Percentiles rank a stretch among this genome's conserved stretches.
phyloP scores from a whole-genome alignment of 2,329 filamentous ascomycete species.

The Neurospora sp. region DNA sequence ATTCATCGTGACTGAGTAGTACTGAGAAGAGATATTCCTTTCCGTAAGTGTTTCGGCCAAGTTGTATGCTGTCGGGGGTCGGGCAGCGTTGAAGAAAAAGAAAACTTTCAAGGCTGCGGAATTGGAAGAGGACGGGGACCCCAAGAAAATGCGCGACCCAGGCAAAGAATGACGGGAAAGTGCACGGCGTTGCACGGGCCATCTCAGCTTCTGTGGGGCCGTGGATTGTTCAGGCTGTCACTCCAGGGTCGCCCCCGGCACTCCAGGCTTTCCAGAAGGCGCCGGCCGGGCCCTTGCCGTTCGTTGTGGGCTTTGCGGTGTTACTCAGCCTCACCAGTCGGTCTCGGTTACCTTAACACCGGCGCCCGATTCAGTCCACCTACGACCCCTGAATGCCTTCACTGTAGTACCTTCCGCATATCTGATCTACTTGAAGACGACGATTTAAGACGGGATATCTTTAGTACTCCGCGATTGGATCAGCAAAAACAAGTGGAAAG shows the following conservation, averaged over 20 bases:
- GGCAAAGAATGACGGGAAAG: neutral
- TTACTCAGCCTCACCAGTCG: neutral
- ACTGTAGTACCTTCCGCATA: neutral
- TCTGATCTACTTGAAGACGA: neutral
- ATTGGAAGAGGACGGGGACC: neutral
- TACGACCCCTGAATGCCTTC: neutral
- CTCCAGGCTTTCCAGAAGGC: neutral
- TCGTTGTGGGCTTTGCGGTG: neutral
- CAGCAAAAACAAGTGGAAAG: neutral
- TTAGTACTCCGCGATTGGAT: neutral
- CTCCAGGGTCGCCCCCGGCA: neutral
- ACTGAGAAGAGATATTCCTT: neutral
- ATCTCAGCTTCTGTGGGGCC: neutral
- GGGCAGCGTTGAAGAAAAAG: neutral
- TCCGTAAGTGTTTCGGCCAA: neutral
- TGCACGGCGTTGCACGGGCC: neutral
- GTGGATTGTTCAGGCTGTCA: neutral
- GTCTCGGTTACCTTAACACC: neutral
- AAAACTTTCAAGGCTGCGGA: conserved; percentile 3
- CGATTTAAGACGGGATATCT: neutral
- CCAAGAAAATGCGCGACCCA: neutral
- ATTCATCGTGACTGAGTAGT: conserved; percentile 40
- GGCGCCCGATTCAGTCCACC: neutral
- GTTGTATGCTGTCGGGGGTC: neutral
- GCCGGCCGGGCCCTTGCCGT: neutral